Evolutionary conservation across 192 early-diverging fungal genomes (phyloP).

Genomic region (Umbelopsis vinacea): DNA sequence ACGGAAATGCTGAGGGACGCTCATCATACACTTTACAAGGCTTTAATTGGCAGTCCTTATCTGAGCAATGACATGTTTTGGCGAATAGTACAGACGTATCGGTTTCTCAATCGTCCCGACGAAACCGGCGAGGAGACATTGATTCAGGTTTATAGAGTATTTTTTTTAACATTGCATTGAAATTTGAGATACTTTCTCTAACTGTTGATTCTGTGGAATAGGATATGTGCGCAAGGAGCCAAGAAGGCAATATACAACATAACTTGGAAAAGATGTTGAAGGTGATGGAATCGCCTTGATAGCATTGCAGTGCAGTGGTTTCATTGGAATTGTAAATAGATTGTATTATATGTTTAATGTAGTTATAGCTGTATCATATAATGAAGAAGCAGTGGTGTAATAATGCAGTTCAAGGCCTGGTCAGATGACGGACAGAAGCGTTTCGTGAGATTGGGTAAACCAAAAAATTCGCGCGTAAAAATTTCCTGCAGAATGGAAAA

Average conservation of each 20-base stretch:
- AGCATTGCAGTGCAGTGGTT: no score
- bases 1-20: background rate
- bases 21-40: background rate
- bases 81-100: background rate
- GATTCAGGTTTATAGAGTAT: background rate
- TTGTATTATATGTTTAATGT: no score
- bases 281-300: background rate
- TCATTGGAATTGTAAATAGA: background rate
- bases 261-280: background rate
- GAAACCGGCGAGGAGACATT: background rate
- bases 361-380: no score
- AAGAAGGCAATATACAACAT: background rate
- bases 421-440: no score
- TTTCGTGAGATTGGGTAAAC: no score
- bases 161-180: background rate
- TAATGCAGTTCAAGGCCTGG: no score
- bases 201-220: background rate
- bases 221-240: background rate
- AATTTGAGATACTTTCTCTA: background rate
- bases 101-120: constrained; percentile 3
- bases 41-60: background rate
- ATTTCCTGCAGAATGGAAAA: background rate
- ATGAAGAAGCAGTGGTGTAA: no score
- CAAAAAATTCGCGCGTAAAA: no score
- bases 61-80: background rate